Evolutionary conservation across 306 rosid species (phyloP).

Genomic region (Cucurbita moschata): DNA sequence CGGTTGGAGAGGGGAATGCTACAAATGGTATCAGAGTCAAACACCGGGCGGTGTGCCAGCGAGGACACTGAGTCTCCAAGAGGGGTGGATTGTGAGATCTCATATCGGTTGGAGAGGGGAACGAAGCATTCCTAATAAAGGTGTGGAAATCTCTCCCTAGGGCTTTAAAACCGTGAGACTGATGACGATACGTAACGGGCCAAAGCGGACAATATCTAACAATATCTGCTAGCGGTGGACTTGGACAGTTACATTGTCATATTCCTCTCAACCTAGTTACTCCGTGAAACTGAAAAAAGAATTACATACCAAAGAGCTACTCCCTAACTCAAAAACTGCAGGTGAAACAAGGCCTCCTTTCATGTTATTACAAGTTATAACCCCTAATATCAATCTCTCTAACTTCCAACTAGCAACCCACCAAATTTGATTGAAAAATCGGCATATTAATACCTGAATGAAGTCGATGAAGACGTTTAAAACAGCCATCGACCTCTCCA

Average conservation of each 20-base stretch:
- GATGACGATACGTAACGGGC: no score
- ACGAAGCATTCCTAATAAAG: no score
- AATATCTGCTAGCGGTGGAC: no score
- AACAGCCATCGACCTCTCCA: slow-evolving; percentile 65
- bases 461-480: slow-evolving; percentile 59
- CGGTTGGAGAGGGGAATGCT: no score
- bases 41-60: no score
- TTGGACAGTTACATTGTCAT: background rate
- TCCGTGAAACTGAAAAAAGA: background rate
- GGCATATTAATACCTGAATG: slow-evolving; percentile 40
- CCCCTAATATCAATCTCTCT: background rate
- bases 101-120: no score
- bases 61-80: no score
- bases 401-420: background rate
- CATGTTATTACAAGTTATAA: background rate
- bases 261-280: background rate
- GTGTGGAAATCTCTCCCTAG: no score
- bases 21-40: no score
- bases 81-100: no score
- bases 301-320: background rate
- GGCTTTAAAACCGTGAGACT: no score
- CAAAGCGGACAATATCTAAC: no score
- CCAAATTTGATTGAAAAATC: background rate
- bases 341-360: background rate
- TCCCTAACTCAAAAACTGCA: background rate